These are phyloP conservation scores for Coprinopsis marcescibilis DNA, from an alignment of 768 basidiomycete species.

Conservation along the genomic window DNA sequence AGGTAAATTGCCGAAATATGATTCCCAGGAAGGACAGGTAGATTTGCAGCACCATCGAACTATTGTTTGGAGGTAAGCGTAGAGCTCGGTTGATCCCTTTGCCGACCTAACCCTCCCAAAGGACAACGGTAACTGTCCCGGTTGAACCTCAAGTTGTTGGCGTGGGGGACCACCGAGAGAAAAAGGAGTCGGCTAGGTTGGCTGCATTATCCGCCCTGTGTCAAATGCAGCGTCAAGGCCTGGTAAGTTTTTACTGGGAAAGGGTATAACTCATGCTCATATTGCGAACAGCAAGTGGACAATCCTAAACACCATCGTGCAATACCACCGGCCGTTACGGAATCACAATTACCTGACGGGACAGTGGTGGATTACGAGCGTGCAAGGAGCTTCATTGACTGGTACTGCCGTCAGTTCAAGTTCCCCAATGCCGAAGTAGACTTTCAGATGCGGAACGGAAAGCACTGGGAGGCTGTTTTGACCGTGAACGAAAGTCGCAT, in stretches of 20 bases:
- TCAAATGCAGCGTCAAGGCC: slow-evolving; percentile 55
- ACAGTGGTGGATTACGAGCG: slow-evolving; percentile 59
- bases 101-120: too few relatives aligned
- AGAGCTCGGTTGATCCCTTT: too few relatives aligned
- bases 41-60: too few relatives aligned
- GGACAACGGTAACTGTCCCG: slow-evolving; percentile 34
- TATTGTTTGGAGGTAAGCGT: too few relatives aligned
- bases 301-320: slow-evolving; percentile 27
- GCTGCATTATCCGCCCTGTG: slow-evolving; percentile 70
- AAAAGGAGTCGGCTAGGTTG: slow-evolving; percentile 66
- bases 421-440: slow-evolving; percentile 77
- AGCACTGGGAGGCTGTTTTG: slow-evolving; percentile 70
- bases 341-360: slow-evolving; percentile 52
- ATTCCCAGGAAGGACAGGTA: too few relatives aligned
- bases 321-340: slow-evolving; percentile 15
- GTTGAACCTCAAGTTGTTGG: slow-evolving; percentile 41
- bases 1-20: slow-evolving; percentile 27
- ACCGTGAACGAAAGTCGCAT: slow-evolving; percentile 73
- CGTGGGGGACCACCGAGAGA: slow-evolving; percentile 59
- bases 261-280: not conserved
- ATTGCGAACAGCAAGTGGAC: slow-evolving; percentile 28
- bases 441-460: too few relatives aligned
- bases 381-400: slow-evolving; percentile 90
- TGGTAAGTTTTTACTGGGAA: slow-evolving; percentile 36
- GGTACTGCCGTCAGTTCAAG: slow-evolving; percentile 76